Base-by-base conservation (phyloP, 306 rosid species). In the Fragaria iinumae region DNA sequence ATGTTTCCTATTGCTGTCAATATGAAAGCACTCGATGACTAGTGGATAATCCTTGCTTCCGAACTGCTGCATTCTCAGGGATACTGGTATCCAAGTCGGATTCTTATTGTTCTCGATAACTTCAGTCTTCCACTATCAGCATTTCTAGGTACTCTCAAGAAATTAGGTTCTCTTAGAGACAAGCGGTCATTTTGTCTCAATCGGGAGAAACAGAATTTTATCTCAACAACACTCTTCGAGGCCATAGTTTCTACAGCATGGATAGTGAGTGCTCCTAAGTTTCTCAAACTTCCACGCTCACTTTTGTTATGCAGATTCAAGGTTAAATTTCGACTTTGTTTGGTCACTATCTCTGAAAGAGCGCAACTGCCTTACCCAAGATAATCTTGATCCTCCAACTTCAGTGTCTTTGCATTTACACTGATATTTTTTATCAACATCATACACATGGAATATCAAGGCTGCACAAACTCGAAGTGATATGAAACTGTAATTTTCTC, bases 31-130 rank as follows among this genome's bases (percentile, higher is more conserved):
- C 87, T 94, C 98, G 1, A 94, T 88, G 29, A 88, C 20, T 82
- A 94, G 77, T 32, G 93, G 96, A 81, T 80, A 84, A 3, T 92
- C 98, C 98, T 88, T 94, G 85, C 88, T 90, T 78, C 89, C 94
- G 77, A 90, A 87, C 79, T 94, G 91, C 64, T 86, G 89, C 85
- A 80, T 82, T 69, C 88, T 79, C 74, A 91, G 78, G 79, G 75
- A 84, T 43, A 90, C 34, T 39, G 92, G 91, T 77, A 83, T 92
- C 98, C 98, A 92, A 76, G 63, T 84, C 52, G 98, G 98, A 84
- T 90, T 88, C 74, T 87, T 83, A 72, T 87, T 83, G 84, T 90
- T 79, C 63, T 92, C 79, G 60, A 87, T 75, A 64, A 87, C 97
- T 86, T 92, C 96, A 34, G 97, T 95, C 84, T 89, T 71, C 95